These are phyloP conservation scores for Beauveria rudraprayagi DNA, from an alignment of 2,329 filamentous ascomycete genomes.

Conservation along the genomic window DNA sequence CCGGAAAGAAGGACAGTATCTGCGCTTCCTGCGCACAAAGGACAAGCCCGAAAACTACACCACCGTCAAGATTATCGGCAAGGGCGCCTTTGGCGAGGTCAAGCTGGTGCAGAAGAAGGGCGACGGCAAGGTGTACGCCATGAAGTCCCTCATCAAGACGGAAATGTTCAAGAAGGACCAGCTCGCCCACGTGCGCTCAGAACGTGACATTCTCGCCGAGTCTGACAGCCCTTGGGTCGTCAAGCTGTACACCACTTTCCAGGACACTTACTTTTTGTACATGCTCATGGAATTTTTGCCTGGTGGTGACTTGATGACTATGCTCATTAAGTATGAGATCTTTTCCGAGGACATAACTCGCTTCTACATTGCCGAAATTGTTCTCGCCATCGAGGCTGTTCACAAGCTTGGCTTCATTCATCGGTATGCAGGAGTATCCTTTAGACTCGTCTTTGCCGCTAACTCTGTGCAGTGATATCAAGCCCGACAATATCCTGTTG, in stretches of 20 bases:
- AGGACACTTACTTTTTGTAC: constrained; percentile 92
- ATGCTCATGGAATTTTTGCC: constrained; percentile 99
- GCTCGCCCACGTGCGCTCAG: constrained; percentile 90
- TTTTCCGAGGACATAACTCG: constrained; percentile 98
- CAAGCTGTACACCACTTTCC: constrained; percentile 96
- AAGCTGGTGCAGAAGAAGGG: constrained; percentile 95
- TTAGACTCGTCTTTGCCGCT: neutral
- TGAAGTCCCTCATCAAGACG: constrained; percentile 97
- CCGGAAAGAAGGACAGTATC: constrained; percentile 82
- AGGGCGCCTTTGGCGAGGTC: constrained; percentile 97
- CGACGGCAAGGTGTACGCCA: constrained; percentile 93
- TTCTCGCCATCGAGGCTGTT: constrained; percentile 95
- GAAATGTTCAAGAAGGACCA: constrained; percentile 99
- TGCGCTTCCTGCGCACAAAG: constrained; percentile 88
- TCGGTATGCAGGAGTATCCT: constrained; percentile 55
- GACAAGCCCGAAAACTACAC: constrained; percentile 92
- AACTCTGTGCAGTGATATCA: constrained; percentile 68
- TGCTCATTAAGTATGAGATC: constrained; percentile 99
- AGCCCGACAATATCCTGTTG: constrained; percentile 95
- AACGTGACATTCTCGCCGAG: constrained; percentile 95
- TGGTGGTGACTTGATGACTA: constrained; percentile 97
- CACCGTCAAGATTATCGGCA: constrained; percentile 96
- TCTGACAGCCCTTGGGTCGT: constrained; percentile 99
- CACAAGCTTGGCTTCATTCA: constrained; percentile 98
- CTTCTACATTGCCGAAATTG: constrained; percentile 98